Evolutionary conservation across 495 filamentous ascomycete genomes (phyloP).

Genomic region (Penicillium turbatum): DNA sequence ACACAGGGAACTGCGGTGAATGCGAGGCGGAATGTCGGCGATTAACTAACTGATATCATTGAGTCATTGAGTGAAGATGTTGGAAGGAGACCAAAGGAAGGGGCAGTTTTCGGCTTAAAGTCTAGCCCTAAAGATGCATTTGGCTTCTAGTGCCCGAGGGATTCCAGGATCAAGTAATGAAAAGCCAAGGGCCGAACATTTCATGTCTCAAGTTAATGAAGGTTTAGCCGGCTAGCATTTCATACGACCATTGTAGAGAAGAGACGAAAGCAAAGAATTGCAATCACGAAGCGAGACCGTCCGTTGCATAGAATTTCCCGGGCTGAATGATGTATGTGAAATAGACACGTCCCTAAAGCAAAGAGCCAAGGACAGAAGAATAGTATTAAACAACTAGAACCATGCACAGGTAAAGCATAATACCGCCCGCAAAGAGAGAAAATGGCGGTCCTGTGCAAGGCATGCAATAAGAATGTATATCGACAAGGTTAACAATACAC

Average conservation of each 20-base stretch:
- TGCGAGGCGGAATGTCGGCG: background rate
- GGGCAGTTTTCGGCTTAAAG: background rate
- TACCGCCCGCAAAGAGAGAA: constrained; percentile 12
- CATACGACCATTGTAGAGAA: background rate
- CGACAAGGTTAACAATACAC: constrained; percentile 28
- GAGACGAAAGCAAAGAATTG: background rate
- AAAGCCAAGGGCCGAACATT: background rate
- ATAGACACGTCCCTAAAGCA: constrained; percentile 6
- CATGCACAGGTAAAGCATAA: constrained; percentile 20
- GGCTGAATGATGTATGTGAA: background rate
- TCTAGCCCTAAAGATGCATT: background rate
- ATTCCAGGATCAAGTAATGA: background rate
- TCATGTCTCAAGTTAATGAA: background rate
- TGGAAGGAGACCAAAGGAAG: background rate
- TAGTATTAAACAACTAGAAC: constrained; percentile 34
- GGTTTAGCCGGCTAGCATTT: background rate
- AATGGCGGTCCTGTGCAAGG: constrained; percentile 24
- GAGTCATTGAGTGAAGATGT: background rate
- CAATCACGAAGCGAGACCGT: background rate
- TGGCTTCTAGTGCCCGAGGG: background rate
- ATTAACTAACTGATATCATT: background rate
- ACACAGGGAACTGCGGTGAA: constrained; percentile 1
- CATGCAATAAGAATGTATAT: constrained; percentile 28
- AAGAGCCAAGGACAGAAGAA: constrained; percentile 13
- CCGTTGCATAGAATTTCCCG: background rate